Conservation (phyloP, 2,329 filamentous ascomycete genomes). For the Periconia sp. region DNA sequence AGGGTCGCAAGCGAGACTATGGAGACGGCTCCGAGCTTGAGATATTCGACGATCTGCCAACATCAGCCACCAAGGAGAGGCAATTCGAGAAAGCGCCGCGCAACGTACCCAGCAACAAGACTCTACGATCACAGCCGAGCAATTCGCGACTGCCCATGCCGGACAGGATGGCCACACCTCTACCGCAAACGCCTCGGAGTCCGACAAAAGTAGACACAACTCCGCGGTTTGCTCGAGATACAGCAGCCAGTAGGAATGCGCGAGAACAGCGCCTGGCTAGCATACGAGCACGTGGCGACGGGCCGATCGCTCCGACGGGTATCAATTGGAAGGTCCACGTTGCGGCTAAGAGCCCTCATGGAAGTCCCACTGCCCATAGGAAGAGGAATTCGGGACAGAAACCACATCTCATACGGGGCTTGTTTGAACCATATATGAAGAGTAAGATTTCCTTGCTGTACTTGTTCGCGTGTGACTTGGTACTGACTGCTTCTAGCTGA, state of each 20-base stretch:
- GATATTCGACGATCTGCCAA: slow-evolving; percentile 92
- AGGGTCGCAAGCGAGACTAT: slow-evolving; percentile 58
- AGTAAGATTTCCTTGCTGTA: slow-evolving; percentile 61
- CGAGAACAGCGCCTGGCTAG: slow-evolving; percentile 64
- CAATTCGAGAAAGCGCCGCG: slow-evolving; percentile 82
- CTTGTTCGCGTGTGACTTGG: slow-evolving; percentile 12
- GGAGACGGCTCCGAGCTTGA: slow-evolving; percentile 94
- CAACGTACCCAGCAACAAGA: slow-evolving; percentile 70
- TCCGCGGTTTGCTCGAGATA: slow-evolving; percentile 70
- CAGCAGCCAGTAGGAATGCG: slow-evolving; percentile 69
- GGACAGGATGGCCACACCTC: slow-evolving; percentile 54
- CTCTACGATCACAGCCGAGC: slow-evolving; percentile 59
- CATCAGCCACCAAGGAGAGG: slow-evolving; percentile 80
- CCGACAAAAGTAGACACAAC: slow-evolving; percentile 58
- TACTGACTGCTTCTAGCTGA: slow-evolving; percentile 62
- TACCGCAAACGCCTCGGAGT: slow-evolving; percentile 62
- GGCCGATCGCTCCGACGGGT: slow-evolving; percentile 58
- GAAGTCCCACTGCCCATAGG: slow-evolving; percentile 56
- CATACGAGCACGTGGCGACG: slow-evolving; percentile 52
- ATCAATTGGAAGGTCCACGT: slow-evolving; percentile 67
- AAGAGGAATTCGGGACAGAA: slow-evolving; percentile 66
- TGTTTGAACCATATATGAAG: slow-evolving; percentile 79
- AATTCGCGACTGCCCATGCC: slow-evolving; percentile 48
- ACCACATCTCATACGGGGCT: slow-evolving; percentile 87
- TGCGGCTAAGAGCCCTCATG: slow-evolving; percentile 57